Conservation (phyloP, 306 rosid genomes). For the Rosa persica region DNA sequence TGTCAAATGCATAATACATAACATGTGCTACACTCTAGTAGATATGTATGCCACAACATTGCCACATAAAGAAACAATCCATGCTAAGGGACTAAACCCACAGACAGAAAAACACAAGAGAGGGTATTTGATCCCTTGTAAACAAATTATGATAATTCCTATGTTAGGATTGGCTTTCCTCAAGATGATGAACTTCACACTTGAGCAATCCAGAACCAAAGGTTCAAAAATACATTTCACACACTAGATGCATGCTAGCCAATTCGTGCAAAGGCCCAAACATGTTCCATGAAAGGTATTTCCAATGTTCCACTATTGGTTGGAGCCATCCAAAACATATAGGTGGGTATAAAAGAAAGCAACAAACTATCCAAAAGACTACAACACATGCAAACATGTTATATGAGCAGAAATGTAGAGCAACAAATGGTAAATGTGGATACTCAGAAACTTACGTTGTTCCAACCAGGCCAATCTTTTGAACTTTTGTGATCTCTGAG, state of each 20-base stretch:
- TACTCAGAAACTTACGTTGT: constrained; percentile 68
- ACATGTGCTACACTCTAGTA: background rate
- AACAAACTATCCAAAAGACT: constrained; percentile 4
- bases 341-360: background rate
- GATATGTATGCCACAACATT: background rate
- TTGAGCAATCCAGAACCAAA: background rate
- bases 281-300: background rate
- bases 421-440: background rate
- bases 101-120: background rate
- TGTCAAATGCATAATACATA: constrained; percentile 1
- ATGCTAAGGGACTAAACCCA: background rate
- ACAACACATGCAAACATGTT: background rate
- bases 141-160: background rate
- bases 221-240: background rate
- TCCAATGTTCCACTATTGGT: background rate
- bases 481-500: constrained; percentile 75
- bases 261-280: background rate
- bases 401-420: constrained; percentile 1
- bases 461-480: constrained; percentile 77
- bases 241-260: background rate
- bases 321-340: background rate
- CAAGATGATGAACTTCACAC: background rate
- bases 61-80: background rate
- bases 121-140: background rate
- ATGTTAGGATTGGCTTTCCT: background rate